Evolutionary conservation across 108 stramenopile genomes (phyloP).

Genomic region (Cyclotella atomus): DNA sequence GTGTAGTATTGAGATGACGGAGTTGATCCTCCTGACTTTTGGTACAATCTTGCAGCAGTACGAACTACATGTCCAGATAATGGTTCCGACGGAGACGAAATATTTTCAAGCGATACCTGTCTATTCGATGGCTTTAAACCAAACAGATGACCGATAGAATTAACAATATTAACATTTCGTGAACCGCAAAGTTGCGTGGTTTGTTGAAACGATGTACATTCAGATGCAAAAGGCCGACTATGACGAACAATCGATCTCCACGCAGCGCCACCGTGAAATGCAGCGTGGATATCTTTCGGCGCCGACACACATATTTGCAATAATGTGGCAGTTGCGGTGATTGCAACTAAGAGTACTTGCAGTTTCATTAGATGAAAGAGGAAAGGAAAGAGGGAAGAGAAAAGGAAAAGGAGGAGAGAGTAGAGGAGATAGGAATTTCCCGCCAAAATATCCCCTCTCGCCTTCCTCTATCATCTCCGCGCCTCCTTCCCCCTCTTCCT

Average conservation of each 20-base stretch:
- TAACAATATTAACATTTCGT: background rate
- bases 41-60: constrained; percentile 41
- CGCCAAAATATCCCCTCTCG: too few relatives aligned
- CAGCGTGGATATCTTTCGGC: background rate
- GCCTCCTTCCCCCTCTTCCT: too few relatives aligned
- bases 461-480: too few relatives aligned
- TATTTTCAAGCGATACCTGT: background rate
- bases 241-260: background rate
- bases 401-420: too few relatives aligned
- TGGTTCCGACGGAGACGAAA: background rate
- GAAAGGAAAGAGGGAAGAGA: too few relatives aligned
- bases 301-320: background rate
- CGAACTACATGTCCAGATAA: constrained; percentile 43
- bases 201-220: background rate
- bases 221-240: too few relatives aligned
- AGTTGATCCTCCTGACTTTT: constrained; percentile 23
- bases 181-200: background rate
- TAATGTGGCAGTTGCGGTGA: too few relatives aligned
- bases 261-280: background rate
- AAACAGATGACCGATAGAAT: background rate
- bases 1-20: constrained; percentile 59
- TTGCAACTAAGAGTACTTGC: too few relatives aligned
- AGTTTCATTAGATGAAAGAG: too few relatives aligned
- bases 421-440: too few relatives aligned
- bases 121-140: background rate